Base-by-base conservation (phyloP, 129 eudicot species). In the Apium graveolens region DNA sequence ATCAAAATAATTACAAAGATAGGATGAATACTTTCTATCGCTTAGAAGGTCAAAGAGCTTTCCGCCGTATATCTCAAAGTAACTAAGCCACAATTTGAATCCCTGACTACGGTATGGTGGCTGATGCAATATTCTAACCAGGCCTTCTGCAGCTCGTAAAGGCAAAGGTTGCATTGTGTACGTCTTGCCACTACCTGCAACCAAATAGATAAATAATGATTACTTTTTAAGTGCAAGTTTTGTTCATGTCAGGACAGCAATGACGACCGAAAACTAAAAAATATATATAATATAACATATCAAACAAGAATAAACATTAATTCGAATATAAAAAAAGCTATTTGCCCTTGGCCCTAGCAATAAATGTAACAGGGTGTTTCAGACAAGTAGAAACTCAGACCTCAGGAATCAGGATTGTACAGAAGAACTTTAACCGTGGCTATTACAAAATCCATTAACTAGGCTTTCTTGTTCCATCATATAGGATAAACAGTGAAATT, bases 101-200 rank as follows among this genome's bases (percentile, higher is more conserved):
- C 86, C 91, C 82, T 93, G 98, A 80, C 83, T 88, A 53, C 89
- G 90, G 76, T 93, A 93, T 41, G 78, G 81, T 62, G 97, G 97
- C 53, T 93, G 98, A 75, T 86, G 89, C 78, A 93, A 86, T 81
- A 90, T 86, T 83, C 92, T 89, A 27, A 93, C 91, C 68, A 93
- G 98, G 84, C 91, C 97, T 80, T 89, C 97, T 7, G 97, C 97
- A 70, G 98, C 98, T 87, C 98, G 88, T 53, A 93, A 87, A 75
- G 98, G 98, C 80, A 93, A 79, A 38, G 98, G 98, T 80, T 93
- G 93, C 98, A 93, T 93, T 29, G 97, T 93, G 74, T 85, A 93
- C 68, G 98, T 93, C 87, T 93, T 93, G 24, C 98, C 98, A 79
- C 98, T 93, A 65, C 98, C 98, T 93, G 98, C 76, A 85, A 34